Evolutionary conservation across 176 grass and related monocot species (phyloP).

Genomic region (Carex pumila): DNA sequence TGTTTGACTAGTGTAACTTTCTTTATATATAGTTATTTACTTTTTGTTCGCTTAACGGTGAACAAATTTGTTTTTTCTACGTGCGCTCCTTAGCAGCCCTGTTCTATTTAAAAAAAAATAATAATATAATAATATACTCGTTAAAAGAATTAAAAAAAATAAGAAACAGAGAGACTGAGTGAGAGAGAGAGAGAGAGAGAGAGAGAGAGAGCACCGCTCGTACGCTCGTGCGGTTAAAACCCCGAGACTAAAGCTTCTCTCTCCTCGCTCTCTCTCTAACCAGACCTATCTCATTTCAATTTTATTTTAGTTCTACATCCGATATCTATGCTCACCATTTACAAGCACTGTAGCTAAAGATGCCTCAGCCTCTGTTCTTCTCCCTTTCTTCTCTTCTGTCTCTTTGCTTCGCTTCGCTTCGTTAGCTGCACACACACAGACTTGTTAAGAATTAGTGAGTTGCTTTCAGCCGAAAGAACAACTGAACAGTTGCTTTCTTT

Average conservation of each 20-base stretch:
- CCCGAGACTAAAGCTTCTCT: slow-evolving; percentile 43
- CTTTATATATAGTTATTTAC: neutral
- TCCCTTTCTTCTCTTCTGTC: neutral
- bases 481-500: slow-evolving; percentile 7
- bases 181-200: neutral
- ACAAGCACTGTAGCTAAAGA: neutral
- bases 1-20: neutral
- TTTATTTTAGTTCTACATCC: neutral
- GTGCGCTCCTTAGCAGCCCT: neutral
- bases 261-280: slow-evolving; percentile 1
- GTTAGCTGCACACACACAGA: neutral
- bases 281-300: neutral
- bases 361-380: neutral
- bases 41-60: neutral
- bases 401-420: neutral
- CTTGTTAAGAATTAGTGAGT: neutral
- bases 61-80: neutral
- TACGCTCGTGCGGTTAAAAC: slow-evolving; percentile 82
- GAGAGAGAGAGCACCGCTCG: slow-evolving; percentile 10
- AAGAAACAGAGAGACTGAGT: neutral
- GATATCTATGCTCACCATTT: neutral
- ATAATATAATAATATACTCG: neutral
- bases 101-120: neutral
- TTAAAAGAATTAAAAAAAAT: slow-evolving; percentile 19
- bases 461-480: neutral